Evolutionary conservation across 1,139 yeast species (phyloP).

Genomic region (Pichia sp.): DNA sequence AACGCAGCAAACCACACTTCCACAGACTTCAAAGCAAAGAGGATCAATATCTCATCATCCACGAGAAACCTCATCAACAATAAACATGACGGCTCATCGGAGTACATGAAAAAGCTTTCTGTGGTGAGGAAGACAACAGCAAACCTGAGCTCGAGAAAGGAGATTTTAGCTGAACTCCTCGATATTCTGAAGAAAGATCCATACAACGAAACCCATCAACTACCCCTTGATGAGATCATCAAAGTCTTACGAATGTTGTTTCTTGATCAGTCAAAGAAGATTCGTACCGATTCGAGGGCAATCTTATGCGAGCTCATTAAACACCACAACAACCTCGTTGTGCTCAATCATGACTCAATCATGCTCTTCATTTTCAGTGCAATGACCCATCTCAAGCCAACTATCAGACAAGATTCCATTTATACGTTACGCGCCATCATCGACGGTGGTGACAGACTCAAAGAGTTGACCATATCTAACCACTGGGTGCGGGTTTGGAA

Average conservation of each 20-base stretch:
- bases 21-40: constrained; percentile 74
- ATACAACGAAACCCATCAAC: constrained; percentile 29
- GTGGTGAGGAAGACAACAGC: constrained; percentile 50
- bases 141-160: constrained; percentile 19
- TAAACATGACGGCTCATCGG: constrained; percentile 24
- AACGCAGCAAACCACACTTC: constrained; percentile 74
- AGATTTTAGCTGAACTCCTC: constrained; percentile 14
- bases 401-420: constrained; percentile 65
- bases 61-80: constrained; percentile 9
- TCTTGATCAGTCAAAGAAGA: constrained; percentile 56
- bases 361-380: constrained; percentile 81
- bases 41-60: constrained; percentile 32
- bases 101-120: constrained; percentile 52
- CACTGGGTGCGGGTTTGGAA: constrained; percentile 24
- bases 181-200: constrained; percentile 23
- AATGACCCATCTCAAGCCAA: constrained; percentile 85
- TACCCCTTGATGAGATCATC: constrained; percentile 52
- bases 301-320: constrained; percentile 10
- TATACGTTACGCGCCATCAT: constrained; percentile 52
- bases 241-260: constrained; percentile 49
- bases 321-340: constrained; percentile 10
- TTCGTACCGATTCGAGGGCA: constrained; percentile 35
- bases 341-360: constrained; percentile 56
- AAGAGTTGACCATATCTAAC: constrained; percentile 36
- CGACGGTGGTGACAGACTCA: constrained; percentile 30